A percentile compares a stretch with the other conserved stretches of the same genome.
phyloP scores from a whole-genome alignment of 257 asterid genomes.

The Jacaranda mimosifolia region DNA sequence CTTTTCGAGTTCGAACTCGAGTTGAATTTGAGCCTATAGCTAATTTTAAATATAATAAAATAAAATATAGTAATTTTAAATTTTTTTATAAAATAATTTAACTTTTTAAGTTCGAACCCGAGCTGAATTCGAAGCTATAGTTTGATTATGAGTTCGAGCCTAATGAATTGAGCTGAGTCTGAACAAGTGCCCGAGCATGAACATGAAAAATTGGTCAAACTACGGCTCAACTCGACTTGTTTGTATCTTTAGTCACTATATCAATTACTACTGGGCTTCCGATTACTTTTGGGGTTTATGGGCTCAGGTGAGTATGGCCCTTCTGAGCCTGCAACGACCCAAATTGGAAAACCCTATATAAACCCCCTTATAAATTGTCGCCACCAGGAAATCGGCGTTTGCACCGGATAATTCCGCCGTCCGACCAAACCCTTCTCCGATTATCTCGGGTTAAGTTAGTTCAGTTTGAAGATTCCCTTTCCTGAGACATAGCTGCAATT shows the following conservation, averaged over 20 bases:
- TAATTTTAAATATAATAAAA: no score
- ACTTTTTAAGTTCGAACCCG: no score
- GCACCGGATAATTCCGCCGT: slow-evolving; percentile 34
- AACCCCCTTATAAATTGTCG: slow-evolving; percentile 25
- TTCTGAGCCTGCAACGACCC: neutral
- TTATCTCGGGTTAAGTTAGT: neutral
- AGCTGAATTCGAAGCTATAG: no score
- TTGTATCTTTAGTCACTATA: neutral
- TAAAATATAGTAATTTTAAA: no score
- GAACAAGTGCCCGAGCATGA: no score
- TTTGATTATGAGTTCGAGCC: no score
- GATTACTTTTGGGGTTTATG: neutral
- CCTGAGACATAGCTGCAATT: neutral
- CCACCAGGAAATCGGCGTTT: slow-evolving; percentile 35
- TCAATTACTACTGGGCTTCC: neutral
- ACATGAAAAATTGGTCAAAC: no score
- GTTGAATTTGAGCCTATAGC: no score
- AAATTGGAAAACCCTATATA: slow-evolving; percentile 39
- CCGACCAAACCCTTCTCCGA: neutral
- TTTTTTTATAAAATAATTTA: no score
- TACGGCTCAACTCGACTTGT: no score
- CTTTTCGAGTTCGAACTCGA: no score
- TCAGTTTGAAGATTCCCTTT: neutral
- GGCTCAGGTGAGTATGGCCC: neutral
- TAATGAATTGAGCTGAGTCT: no score